Conservation (phyloP, 2,329 filamentous ascomycete genomes). For the Teratosphaeria zuluensis region DNA sequence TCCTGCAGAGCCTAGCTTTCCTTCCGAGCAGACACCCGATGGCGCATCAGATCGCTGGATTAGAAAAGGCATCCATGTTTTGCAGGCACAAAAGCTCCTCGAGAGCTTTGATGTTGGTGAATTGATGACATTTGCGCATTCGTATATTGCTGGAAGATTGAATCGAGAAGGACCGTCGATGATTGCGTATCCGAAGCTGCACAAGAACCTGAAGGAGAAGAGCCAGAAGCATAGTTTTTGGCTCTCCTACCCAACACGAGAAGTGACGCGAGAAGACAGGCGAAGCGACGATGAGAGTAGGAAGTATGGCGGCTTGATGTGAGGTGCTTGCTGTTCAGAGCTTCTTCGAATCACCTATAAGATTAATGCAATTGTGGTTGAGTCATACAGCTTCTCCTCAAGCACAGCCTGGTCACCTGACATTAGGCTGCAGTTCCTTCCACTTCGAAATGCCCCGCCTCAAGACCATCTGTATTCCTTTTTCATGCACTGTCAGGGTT, state of each 20-base stretch:
- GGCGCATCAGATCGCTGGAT: constrained; percentile 9
- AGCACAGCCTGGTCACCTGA: neutral
- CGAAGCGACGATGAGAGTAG: neutral
- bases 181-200: constrained; percentile 5
- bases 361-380: neutral
- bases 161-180: constrained; percentile 6
- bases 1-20: neutral
- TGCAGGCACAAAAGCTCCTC: constrained; percentile 6
- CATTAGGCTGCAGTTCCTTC: neutral
- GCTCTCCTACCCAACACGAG: neutral
- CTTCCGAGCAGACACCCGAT: neutral
- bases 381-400: neutral
- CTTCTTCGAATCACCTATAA: neutral
- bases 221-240: constrained; percentile 6
- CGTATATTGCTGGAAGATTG: constrained; percentile 7
- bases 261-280: neutral
- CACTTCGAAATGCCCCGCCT: too few relatives aligned
- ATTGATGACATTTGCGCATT: constrained; percentile 12
- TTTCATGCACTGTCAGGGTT: too few relatives aligned
- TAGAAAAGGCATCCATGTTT: constrained; percentile 3
- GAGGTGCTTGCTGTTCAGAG: neutral
- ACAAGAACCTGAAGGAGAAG: constrained; percentile 5
- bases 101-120: constrained; percentile 9
- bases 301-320: neutral
- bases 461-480: too few relatives aligned